Conservation (phyloP, 2,329 filamentous ascomycete genomes). For the Ceratocystis harringtonii region DNA sequence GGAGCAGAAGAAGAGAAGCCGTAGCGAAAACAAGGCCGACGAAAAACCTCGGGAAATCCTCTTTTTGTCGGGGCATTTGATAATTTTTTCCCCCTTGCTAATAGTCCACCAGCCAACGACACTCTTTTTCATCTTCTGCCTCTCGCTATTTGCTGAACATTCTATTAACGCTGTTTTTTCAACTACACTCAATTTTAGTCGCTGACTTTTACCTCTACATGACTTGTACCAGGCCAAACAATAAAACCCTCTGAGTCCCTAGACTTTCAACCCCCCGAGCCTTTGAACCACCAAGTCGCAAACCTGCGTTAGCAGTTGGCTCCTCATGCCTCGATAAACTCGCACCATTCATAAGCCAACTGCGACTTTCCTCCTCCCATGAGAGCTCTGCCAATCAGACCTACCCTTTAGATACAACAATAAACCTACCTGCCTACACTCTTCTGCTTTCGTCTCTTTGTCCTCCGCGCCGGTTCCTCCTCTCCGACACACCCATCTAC, state of each 20-base stretch:
- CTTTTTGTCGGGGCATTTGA: not conserved
- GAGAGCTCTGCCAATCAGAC: not conserved
- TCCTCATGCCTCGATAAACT: not conserved
- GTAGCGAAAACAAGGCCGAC: not conserved
- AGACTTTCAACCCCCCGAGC: not conserved
- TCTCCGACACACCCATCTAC: not conserved
- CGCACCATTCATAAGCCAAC: not conserved
- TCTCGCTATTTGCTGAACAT: not conserved
- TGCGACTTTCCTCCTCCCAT: not conserved
- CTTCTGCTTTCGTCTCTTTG: not conserved
- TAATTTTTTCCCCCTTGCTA: not conserved
- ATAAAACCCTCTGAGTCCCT: not conserved
- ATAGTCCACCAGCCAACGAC: not conserved
- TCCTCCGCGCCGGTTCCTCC: not conserved
- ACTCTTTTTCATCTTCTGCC: not conserved
- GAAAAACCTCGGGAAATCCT: not conserved
- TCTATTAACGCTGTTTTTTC: not conserved
- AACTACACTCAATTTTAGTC: not conserved
- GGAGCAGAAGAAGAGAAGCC: not conserved
- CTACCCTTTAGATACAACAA: not conserved
- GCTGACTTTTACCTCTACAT: no score
- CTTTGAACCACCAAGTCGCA: not conserved
- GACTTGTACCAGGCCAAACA: no score
- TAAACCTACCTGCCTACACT: not conserved
- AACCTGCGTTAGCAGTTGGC: not conserved